Conservation (phyloP, 805 yeast species). For the Candida rishiriensis region DNA sequence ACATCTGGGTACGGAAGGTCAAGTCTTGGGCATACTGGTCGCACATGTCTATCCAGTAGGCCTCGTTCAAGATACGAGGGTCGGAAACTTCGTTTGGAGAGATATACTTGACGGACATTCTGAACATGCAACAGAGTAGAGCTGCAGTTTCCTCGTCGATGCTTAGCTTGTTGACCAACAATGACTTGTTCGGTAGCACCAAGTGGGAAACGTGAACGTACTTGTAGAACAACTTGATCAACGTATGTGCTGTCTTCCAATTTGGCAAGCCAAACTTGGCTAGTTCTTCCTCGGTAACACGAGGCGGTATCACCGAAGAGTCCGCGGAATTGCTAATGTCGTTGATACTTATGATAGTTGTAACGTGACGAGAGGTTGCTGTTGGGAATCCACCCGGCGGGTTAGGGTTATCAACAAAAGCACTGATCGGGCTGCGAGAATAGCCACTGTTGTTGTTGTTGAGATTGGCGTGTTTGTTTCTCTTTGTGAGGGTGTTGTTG, state of each 20-base stretch:
- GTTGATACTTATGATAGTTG: no score
- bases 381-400: no score
- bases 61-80: constrained; percentile 26
- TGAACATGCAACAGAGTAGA: constrained; percentile 31
- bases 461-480: no score
- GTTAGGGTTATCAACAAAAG: no score
- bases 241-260: constrained; percentile 27
- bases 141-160: constrained; percentile 27
- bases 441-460: no score
- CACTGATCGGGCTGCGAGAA: no score
- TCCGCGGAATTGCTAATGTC: no score
- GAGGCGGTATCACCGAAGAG: background rate
- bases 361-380: background rate
- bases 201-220: constrained; percentile 37
- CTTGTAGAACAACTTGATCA: constrained; percentile 37
- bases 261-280: constrained; percentile 34
- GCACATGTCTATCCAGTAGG: constrained; percentile 34
- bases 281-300: constrained; percentile 28
- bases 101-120: constrained; percentile 30
- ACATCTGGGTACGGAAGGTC: constrained; percentile 24
- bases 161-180: constrained; percentile 28
- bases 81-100: constrained; percentile 23
- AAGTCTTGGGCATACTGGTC: constrained; percentile 31
- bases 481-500: no score
- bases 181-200: constrained; percentile 32